A percentile compares a stretch with the other conserved stretches of the same genome.
Conservation (phyloP, 2,329 filamentous ascomycete genomes). For the Arthrobotrys iridis region DNA sequence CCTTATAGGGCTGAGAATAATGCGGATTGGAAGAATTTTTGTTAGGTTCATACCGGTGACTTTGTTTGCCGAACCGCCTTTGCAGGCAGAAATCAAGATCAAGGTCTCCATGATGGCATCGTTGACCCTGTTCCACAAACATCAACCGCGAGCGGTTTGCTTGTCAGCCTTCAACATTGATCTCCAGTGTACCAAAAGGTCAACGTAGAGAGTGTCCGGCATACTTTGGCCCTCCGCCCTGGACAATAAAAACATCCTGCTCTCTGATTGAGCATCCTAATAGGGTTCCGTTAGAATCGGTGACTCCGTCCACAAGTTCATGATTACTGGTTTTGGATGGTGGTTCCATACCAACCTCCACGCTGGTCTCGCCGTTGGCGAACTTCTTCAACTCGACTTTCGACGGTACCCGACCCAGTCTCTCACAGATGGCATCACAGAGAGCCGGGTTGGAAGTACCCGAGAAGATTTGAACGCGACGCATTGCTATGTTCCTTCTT, state of each 20-base stretch:
- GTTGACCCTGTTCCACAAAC: slow-evolving; percentile 74
- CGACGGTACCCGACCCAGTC: slow-evolving; percentile 70
- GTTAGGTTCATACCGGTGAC: slow-evolving; percentile 78
- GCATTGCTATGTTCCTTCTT: slow-evolving; percentile 63
- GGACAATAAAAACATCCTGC: slow-evolving; percentile 98
- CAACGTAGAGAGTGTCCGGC: slow-evolving; percentile 54
- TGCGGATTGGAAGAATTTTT: slow-evolving; percentile 58
- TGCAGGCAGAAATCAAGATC: slow-evolving; percentile 99
- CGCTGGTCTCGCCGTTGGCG: slow-evolving; percentile 75
- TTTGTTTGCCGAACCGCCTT: slow-evolving; percentile 94
- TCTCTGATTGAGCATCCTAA: slow-evolving; percentile 76
- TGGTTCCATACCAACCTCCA: slow-evolving; percentile 68
- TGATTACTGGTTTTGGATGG: slow-evolving; percentile 53
- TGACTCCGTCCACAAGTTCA: not conserved
- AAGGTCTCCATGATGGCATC: slow-evolving; percentile 99
- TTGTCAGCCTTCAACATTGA: slow-evolving; percentile 51
- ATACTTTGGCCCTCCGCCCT: slow-evolving; percentile 85
- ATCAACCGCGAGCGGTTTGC: slow-evolving; percentile 47
- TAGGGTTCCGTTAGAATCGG: slow-evolving; percentile 4
- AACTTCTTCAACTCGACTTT: slow-evolving; percentile 73
- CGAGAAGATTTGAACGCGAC: slow-evolving; percentile 74
- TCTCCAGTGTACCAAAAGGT: slow-evolving; percentile 35
- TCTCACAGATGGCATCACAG: slow-evolving; percentile 73
- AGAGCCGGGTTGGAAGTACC: slow-evolving; percentile 73
- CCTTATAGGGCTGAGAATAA: slow-evolving; percentile 55